phyloP scores from a whole-genome alignment of 2,329 filamentous ascomycete genomes.

The Exophiala bonariae region DNA sequence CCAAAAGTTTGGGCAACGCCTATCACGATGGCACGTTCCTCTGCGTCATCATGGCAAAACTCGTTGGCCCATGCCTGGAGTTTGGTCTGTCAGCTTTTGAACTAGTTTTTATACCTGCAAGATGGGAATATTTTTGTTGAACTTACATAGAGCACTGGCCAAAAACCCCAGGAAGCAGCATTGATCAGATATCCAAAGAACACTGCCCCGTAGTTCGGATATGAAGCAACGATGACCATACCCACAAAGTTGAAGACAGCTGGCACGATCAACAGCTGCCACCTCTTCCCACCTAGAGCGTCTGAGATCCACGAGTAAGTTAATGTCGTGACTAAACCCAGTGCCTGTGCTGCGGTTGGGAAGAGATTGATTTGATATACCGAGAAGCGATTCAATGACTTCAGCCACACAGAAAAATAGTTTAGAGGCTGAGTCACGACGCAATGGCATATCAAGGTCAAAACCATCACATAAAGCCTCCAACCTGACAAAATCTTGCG shows the following conservation, averaged over 20 bases:
- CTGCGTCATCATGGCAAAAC: constrained; percentile 41
- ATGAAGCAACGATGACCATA: constrained; percentile 24
- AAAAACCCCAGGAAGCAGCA: constrained; percentile 26
- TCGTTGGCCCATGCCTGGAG: constrained; percentile 52
- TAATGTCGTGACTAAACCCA: constrained; percentile 23
- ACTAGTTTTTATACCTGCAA: not conserved
- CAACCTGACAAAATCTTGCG: constrained; percentile 21
- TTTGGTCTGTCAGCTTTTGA: constrained; percentile 6
- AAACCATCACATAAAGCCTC: constrained; percentile 23
- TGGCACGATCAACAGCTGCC: constrained; percentile 22
- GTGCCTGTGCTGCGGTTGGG: constrained; percentile 23
- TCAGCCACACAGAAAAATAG: constrained; percentile 26
- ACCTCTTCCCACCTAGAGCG: constrained; percentile 21
- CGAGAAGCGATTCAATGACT: constrained; percentile 23
- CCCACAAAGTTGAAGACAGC: constrained; percentile 25
- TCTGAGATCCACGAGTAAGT: constrained; percentile 25
- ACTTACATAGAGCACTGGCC: constrained; percentile 25
- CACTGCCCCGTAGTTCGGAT: constrained; percentile 25
- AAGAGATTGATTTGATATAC: constrained; percentile 28
- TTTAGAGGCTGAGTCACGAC: constrained; percentile 25
- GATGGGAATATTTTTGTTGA: constrained; percentile 3
- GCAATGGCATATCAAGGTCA: constrained; percentile 24
- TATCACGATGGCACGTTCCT: constrained; percentile 56
- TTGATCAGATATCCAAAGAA: constrained; percentile 27
- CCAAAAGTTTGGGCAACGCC: constrained; percentile 36